phyloP scores from a whole-genome alignment of 352 stramenopile genomes.

The Globisporangium takayamanum region DNA sequence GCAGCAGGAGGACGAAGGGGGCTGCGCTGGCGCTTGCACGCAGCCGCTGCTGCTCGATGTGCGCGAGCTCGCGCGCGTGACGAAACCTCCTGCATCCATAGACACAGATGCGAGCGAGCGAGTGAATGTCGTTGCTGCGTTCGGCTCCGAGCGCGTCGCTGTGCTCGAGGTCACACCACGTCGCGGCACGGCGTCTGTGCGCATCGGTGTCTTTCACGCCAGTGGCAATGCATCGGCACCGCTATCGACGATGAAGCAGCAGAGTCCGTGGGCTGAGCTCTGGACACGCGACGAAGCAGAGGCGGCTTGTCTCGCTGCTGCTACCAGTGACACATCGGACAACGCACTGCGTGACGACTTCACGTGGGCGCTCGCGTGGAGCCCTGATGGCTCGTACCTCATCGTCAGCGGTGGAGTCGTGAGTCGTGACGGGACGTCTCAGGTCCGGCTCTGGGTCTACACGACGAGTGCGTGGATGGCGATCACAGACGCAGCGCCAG shows the following conservation, averaged over 20 bases:
- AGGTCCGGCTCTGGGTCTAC: slow-evolving; percentile 39
- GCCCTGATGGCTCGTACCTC: slow-evolving; percentile 42
- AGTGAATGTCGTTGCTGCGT: slow-evolving; percentile 14
- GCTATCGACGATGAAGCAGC: background rate
- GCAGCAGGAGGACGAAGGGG: slow-evolving; percentile 4
- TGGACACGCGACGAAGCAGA: background rate
- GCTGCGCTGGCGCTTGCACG: background rate
- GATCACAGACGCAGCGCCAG: slow-evolving; percentile 10
- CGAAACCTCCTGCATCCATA: background rate
- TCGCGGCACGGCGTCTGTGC: background rate
- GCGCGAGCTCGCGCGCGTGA: slow-evolving; percentile 24
- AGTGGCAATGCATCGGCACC: background rate
- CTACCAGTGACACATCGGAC: background rate
- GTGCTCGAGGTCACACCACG: slow-evolving; percentile 16
- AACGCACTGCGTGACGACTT: background rate
- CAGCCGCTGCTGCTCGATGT: slow-evolving; percentile 26
- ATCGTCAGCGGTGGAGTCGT: slow-evolving; percentile 30
- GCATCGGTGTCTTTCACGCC: background rate
- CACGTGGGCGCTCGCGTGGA: slow-evolving; percentile 41
- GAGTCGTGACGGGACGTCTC: slow-evolving; percentile 12
- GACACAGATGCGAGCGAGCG: background rate
- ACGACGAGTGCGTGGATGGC: slow-evolving; percentile 28
- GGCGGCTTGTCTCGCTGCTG: background rate
- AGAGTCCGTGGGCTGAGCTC: background rate
- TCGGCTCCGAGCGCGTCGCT: slow-evolving; percentile 19